phyloP scores from a whole-genome alignment of 106 monocot species.

The Apostasia ramifera region DNA sequence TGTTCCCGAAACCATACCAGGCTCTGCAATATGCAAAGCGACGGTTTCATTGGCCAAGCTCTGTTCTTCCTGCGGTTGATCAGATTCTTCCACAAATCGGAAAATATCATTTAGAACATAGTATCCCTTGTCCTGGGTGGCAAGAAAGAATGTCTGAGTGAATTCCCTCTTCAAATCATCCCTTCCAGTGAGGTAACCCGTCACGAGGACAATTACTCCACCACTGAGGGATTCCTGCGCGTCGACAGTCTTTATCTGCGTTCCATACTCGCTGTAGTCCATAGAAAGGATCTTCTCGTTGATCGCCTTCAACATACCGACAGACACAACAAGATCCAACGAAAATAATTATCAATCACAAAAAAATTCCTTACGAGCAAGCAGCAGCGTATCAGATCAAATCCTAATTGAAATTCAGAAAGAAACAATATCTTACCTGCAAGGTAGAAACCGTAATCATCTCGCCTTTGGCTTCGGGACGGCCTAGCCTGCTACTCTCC shows the following conservation, averaged over 20 bases:
- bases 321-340: constrained; percentile 5
- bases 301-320: constrained; percentile 42
- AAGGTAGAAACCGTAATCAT: constrained; percentile 38
- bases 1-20: constrained; percentile 18
- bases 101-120: constrained; percentile 91
- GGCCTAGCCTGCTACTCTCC: constrained; percentile 48
- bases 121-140: constrained; percentile 84
- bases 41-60: constrained; percentile 19
- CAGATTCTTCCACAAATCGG: constrained; percentile 40
- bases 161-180: constrained; percentile 61
- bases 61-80: constrained; percentile 10
- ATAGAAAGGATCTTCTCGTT: constrained; percentile 78
- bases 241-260: constrained; percentile 79
- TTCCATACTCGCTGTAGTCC: constrained; percentile 36
- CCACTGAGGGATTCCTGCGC: constrained; percentile 69
- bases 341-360: background rate
- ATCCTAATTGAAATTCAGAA: background rate
- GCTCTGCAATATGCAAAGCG: constrained; percentile 9
- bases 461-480: constrained; percentile 29
- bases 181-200: constrained; percentile 53
- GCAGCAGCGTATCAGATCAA: background rate
- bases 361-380: background rate
- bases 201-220: constrained; percentile 85
- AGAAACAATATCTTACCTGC: constrained; percentile 24
- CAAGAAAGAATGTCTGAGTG: constrained; percentile 94